Conservation (phyloP, 1,284 basidiomycete genomes). For the Caloboletus inedulis region DNA sequence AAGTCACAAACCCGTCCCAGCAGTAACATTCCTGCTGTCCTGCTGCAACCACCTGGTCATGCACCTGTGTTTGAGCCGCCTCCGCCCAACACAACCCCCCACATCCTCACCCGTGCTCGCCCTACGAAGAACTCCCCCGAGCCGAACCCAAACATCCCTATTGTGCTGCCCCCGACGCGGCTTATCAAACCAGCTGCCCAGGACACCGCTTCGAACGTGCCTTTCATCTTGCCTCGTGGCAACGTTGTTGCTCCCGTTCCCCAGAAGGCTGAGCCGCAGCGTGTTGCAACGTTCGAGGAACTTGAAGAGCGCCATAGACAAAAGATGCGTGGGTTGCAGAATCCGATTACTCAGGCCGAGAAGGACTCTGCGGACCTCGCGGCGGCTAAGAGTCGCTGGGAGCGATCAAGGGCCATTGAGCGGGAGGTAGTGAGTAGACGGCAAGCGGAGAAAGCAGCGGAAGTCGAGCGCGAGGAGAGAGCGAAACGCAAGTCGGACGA, state of each 20-base stretch:
- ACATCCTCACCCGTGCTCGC: constrained; percentile 64
- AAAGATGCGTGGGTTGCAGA: constrained; percentile 72
- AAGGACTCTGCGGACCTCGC: constrained; percentile 67
- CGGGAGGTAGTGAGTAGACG: constrained; percentile 63
- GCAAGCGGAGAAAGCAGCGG: constrained; percentile 67
- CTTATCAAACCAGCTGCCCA: constrained; percentile 14
- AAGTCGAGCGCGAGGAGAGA: constrained; percentile 45
- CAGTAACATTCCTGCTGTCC: constrained; percentile 41
- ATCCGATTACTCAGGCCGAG: constrained; percentile 67
- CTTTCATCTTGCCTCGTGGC: constrained; percentile 31
- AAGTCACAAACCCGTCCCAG: constrained; percentile 38
- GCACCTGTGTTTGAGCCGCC: constrained; percentile 30
- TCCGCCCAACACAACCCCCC: constrained; percentile 35
- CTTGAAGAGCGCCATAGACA: constrained; percentile 77
- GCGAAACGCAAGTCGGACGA: constrained; percentile 45
- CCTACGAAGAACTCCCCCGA: constrained; percentile 28
- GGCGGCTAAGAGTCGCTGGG: constrained; percentile 72
- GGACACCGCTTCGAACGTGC: constrained; percentile 25
- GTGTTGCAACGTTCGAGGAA: constrained; percentile 74
- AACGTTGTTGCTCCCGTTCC: constrained; percentile 46
- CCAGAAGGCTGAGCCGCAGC: constrained; percentile 44
- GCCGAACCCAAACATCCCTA: constrained; percentile 27
- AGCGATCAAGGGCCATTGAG: constrained; percentile 65
- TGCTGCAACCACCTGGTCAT: constrained; percentile 61
- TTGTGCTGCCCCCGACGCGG: constrained; percentile 31